These are phyloP conservation scores for Coemansia sp. DNA, from an alignment of 192 early-diverging fungal species.

Conservation along the genomic window DNA sequence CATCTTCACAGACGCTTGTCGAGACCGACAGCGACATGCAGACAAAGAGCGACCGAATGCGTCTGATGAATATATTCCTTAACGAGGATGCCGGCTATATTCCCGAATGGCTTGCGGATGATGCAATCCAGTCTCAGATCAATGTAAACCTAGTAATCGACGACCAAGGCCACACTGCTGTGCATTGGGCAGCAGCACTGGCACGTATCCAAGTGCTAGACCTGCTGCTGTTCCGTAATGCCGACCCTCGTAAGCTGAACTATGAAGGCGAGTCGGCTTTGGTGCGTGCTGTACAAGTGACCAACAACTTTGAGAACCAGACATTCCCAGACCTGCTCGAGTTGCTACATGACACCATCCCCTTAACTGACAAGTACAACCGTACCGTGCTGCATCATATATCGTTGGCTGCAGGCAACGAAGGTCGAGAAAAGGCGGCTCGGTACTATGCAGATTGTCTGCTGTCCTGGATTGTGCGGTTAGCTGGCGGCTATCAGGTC, in stretches of 20 bases:
- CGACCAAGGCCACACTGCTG: slow-evolving; percentile 88
- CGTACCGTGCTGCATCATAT: slow-evolving; percentile 94
- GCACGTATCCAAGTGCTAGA: slow-evolving; percentile 72
- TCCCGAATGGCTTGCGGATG: slow-evolving; percentile 50
- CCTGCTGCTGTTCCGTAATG: slow-evolving; percentile 72
- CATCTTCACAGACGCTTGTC: slow-evolving; percentile 28
- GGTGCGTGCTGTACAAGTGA: slow-evolving; percentile 81
- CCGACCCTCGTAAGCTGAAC: slow-evolving; percentile 69
- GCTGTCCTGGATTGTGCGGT: slow-evolving; percentile 61
- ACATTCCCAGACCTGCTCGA: slow-evolving; percentile 72
- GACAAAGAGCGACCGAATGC: slow-evolving; percentile 64
- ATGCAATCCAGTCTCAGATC: slow-evolving; percentile 28
- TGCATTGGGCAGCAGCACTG: slow-evolving; percentile 96
- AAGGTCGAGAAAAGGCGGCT: slow-evolving; percentile 69
- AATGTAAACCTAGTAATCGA: slow-evolving; percentile 87
- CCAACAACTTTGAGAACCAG: slow-evolving; percentile 82
- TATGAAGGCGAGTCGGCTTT: slow-evolving; percentile 83
- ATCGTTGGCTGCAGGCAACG: slow-evolving; percentile 63
- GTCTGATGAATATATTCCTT: slow-evolving; percentile 84
- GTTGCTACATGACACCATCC: slow-evolving; percentile 71
- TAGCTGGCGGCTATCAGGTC: slow-evolving; percentile 51
- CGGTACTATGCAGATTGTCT: slow-evolving; percentile 90
- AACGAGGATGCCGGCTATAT: slow-evolving; percentile 68
- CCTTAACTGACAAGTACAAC: slow-evolving; percentile 70
- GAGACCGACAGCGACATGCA: slow-evolving; percentile 9